Percentiles rank a stretch among this genome's conserved stretches.
These are phyloP conservation scores for Calonectria naviculata DNA, from an alignment of 2,329 filamentous ascomycete genomes.

Conservation along the genomic window DNA sequence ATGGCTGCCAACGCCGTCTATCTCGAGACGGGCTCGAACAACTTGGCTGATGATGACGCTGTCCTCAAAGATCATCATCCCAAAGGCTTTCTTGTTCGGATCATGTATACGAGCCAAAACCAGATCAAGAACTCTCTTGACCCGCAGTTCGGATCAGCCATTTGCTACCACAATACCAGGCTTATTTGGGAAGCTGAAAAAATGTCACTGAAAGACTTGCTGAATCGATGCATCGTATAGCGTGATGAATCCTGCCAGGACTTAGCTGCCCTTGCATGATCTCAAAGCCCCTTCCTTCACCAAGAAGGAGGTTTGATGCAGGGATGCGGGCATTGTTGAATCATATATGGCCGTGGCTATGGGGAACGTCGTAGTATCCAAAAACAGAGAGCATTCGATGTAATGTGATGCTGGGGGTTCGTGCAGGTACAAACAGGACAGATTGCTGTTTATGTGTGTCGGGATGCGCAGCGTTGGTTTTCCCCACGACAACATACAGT, in stretches of 20 bases:
- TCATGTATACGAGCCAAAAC: not conserved
- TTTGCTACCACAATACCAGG: not conserved
- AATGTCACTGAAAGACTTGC: too few relatives aligned
- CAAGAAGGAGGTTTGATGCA: conserved; percentile 84
- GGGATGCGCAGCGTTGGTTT: conserved; percentile 79
- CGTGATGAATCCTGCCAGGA: conserved; percentile 11
- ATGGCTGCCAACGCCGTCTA: not conserved
- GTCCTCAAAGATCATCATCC: not conserved
- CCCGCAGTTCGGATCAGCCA: not conserved
- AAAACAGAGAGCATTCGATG: conserved; percentile 94
- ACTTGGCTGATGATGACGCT: not conserved
- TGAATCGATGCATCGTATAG: conserved; percentile 6
- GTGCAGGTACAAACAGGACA: conserved; percentile 86
- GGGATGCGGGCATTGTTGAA: conserved; percentile 94
- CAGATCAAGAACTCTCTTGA: too few relatives aligned
- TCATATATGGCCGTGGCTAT: conserved; percentile 92
- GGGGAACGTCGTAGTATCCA: conserved; percentile 97
- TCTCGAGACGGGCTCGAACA: not conserved
- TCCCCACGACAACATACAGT: conserved; percentile 97
- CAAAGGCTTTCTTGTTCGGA: not conserved
- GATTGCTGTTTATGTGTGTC: conserved; percentile 94
- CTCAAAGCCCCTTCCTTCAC: conserved; percentile 46
- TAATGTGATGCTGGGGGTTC: conserved; percentile 85
- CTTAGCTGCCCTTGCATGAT: conserved; percentile 9
- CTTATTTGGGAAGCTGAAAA: not conserved